Base-by-base conservation (phyloP, 1,139 yeast genomes). In the Saccharomyces pastorianus region DNA sequence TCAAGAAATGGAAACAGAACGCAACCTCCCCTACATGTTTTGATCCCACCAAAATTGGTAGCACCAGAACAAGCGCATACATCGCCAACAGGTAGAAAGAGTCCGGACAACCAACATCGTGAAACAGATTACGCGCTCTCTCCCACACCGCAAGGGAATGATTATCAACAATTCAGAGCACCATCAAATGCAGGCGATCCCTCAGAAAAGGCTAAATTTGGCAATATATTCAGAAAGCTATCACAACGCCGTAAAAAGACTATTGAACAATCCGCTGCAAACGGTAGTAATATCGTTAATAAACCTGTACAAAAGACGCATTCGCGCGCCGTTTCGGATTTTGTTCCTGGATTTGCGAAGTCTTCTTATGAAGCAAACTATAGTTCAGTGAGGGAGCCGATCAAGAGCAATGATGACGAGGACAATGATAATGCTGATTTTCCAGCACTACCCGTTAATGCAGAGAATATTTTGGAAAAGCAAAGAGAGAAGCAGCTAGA, bases 21-120 rank as follows among this genome's bases (percentile, higher is more conserved):
- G 31, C 57, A 59, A 48, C 46, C 55, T 9, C 68, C 69, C 25
- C 56, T 62, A 7, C 65, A 60, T 46, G 57, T 61, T 20, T 49
- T 61, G 52, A 57, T 64, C 31, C 66, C 69, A 42, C 72, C 78
- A 3, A 67, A 69, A 28, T 58, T 76, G 32, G 58, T 82, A 14
- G 76, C 79, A 62, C 88, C 88, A 9, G 83, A 81, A 60, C 85
- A 82, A 58, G 88, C 86, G 0, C 86, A 84, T 63, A 81, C 85
- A 1, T 75, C 84, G 0, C 73, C 77, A 27, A 69, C 66, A 17
- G 53, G 60, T 14, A 56, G 61, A 50, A 58, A 38, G 11, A 38
- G 44, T 6, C 11, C 44, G 1, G 44, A 58, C 50, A 46, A 59
- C 7, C 48, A 46, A 8, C 49, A 34, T 11, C 50, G 42, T 38